Conservation (phyloP, 139 green algal species). For the Mychonastes homosphaera region DNA sequence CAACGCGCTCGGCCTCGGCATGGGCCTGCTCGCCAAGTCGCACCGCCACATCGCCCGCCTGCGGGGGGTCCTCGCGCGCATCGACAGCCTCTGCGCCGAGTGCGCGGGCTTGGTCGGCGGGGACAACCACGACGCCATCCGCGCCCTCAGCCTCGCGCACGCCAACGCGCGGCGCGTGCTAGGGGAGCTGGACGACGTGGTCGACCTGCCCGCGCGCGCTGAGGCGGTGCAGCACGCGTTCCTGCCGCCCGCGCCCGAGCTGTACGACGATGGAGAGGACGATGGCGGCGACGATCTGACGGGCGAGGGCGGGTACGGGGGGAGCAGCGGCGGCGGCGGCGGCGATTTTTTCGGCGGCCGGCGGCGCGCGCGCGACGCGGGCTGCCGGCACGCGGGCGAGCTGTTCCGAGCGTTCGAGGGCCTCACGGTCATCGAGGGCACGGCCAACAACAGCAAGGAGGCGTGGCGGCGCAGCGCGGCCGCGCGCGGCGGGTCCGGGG, state of each 20-base stretch:
- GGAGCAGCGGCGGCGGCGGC: background rate
- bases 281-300: background rate
- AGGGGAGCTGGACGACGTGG: constrained; percentile 43
- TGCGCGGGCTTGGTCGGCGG: constrained; percentile 55
- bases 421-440: constrained; percentile 54
- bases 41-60: constrained; percentile 42
- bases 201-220: constrained; percentile 40
- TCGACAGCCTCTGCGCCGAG: constrained; percentile 59
- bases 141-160: constrained; percentile 49
- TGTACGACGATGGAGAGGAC: constrained; percentile 23
- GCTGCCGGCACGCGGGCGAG: background rate
- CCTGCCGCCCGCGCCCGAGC: constrained; percentile 23
- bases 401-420: constrained; percentile 40
- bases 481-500: too few species aligned
- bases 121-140: constrained; percentile 67
- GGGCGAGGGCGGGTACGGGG: background rate
- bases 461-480: constrained; percentile 34
- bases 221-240: constrained; percentile 49
- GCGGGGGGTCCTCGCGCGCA: constrained; percentile 27
- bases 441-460: constrained; percentile 47
- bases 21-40: constrained; percentile 55
- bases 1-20: background rate
- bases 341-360: background rate
- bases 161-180: constrained; percentile 52
- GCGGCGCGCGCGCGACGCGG: background rate